Evolutionary conservation across 2,329 filamentous ascomycete genomes (phyloP), one percentile per base, ranked within the genome.

Genomic region (Tolypocladium nubicola): DNA sequence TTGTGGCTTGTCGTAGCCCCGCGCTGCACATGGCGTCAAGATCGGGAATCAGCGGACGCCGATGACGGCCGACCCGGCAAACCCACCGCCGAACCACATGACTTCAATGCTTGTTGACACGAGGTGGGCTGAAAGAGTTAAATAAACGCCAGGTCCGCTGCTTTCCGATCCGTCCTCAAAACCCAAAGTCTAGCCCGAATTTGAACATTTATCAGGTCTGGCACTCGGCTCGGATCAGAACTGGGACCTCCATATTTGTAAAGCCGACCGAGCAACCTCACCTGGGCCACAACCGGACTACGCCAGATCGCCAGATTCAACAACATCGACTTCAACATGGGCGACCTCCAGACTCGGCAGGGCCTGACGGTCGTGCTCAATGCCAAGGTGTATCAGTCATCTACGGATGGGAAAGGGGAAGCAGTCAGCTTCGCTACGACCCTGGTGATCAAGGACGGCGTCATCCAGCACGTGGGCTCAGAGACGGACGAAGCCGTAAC

Each of bases 381-480:
- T 19, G 64, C 61, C 21, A 60, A 57, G 38, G 58, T 66, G 11
- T 65, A 62, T 53, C 61, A 60, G 37, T 60, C 61, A 5, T 50
- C 58, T 4, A 9, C 54, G 5, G 52, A 55, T 26, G 26, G 49
- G 7, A n/a, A 53, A 2, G 41, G 45, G 6, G 37, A 54, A 9
- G 26, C 49, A 3, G 57, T 61, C 11, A 53, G 16, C 41, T 61
- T 65, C 56, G 57, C 62, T 19, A 56, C 61, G 45, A 60, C 68
- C 59, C 68, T 74, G 63, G 64, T 73, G 43, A 62, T 74, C 39
- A 61, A 66, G 56, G 65, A 70, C 56, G 71, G 71, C 21, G 54
- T 66, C 43, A 71, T 75, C 55, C 61, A 66, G 14, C 66, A 70
- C 35, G 63, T 75, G 56, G 73, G 73, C 7, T 61, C 69, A 6